Percentiles rank a stretch among this genome's conserved stretches.
These are phyloP conservation scores for Acer yangbiense DNA, from an alignment of 345 rosid species.

Conservation along the genomic window DNA sequence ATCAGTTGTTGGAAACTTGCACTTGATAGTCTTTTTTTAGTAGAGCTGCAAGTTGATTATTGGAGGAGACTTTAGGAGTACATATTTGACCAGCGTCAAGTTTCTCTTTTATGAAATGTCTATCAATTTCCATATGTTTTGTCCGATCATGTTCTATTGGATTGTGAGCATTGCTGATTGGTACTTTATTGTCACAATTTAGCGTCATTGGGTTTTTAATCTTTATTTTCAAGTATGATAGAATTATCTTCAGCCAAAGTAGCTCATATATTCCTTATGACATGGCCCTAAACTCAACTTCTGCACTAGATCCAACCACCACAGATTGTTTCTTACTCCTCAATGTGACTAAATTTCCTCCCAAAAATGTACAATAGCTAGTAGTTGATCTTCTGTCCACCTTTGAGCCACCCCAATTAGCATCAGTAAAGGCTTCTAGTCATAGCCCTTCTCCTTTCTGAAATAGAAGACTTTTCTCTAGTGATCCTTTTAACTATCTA, in stretches of 20 bases:
- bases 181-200: neutral
- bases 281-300: neutral
- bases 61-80: no score
- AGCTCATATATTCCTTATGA: neutral
- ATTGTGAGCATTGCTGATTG: neutral
- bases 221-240: neutral
- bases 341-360: neutral
- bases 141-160: constrained; percentile 1
- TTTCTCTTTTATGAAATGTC: no score
- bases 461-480: neutral
- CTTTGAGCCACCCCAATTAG: neutral
- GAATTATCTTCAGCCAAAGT: neutral
- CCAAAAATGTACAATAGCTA: neutral
- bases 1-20: no score
- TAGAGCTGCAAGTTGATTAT: neutral
- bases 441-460: neutral
- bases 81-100: no score
- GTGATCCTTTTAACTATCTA: neutral
- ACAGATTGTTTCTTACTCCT: neutral
- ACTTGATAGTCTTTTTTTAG: no score
- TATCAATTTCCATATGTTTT: neutral
- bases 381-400: neutral
- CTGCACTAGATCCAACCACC: neutral
- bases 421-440: neutral
- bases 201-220: neutral